Evolutionary conservation across 257 asterid genomes (phyloP).

Genomic region (Solanum rostratum): DNA sequence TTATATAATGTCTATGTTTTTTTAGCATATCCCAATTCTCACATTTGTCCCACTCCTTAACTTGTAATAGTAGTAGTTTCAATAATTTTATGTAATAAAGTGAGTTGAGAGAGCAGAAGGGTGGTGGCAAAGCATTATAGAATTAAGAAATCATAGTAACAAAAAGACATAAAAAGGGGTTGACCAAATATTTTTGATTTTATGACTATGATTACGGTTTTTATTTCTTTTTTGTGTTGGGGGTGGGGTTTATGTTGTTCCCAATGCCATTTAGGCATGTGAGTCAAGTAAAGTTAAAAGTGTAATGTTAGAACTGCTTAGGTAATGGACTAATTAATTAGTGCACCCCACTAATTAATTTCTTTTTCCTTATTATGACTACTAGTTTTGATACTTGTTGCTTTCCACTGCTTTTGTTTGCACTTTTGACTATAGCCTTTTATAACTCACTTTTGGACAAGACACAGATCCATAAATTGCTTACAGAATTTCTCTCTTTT

Average conservation of each 20-base stretch:
- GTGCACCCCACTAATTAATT: slow-evolving; percentile 25
- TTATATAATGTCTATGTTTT: neutral
- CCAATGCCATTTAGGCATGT: slow-evolving; percentile 76
- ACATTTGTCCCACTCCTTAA: neutral
- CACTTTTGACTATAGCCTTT: slow-evolving; percentile 57
- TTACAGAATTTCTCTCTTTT: slow-evolving; percentile 1
- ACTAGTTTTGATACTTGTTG: slow-evolving; percentile 14
- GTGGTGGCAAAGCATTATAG: slow-evolving; percentile 42
- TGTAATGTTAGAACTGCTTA: slow-evolving; percentile 26
- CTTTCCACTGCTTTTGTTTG: slow-evolving; percentile 23
- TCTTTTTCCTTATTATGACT: neutral
- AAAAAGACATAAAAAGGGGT: slow-evolving; percentile 35
- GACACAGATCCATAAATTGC: slow-evolving; percentile 32
- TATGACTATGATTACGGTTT: slow-evolving; percentile 15
- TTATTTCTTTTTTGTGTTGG: neutral
- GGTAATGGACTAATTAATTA: slow-evolving; percentile 10
- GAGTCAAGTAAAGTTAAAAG: slow-evolving; percentile 29
- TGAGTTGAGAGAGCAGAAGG: slow-evolving; percentile 9
- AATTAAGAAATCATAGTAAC: slow-evolving; percentile 26
- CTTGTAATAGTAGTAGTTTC: neutral
- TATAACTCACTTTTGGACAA: slow-evolving; percentile 31
- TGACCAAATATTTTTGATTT: slow-evolving; percentile 13
- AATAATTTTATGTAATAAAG: neutral
- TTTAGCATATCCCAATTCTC: neutral
- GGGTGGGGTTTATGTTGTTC: slow-evolving; percentile 33